These are phyloP conservation scores for Microthyrium microscopicum DNA, from an alignment of 2,329 filamentous ascomycete species.

Conservation along the genomic window DNA sequence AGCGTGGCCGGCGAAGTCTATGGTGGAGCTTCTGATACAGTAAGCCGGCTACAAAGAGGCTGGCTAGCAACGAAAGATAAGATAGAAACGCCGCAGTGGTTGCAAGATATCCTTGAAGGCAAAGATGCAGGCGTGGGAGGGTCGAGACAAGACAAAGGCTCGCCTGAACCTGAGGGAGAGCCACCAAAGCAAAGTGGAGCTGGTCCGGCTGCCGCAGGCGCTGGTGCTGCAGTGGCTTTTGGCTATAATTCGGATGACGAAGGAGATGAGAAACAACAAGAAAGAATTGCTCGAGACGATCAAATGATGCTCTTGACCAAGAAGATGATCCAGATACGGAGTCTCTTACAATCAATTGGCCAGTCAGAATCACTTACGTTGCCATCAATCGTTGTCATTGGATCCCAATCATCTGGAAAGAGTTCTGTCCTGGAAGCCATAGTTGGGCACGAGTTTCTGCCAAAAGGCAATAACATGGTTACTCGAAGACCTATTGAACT, in stretches of 20 bases:
- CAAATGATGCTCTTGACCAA: slow-evolving; percentile 99
- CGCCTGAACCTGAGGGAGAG: slow-evolving; percentile 23
- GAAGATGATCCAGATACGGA: slow-evolving; percentile 98
- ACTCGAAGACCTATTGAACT: slow-evolving; percentile 90
- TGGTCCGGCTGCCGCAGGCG: slow-evolving; percentile 41
- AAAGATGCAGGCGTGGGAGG: slow-evolving; percentile 18
- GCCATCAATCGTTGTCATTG: slow-evolving; percentile 97
- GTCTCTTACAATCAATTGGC: slow-evolving; percentile 76
- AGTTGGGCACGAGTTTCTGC: slow-evolving; percentile 92
- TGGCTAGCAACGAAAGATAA: slow-evolving; percentile 74
- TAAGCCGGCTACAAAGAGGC: slow-evolving; percentile 60
- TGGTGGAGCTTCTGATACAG: slow-evolving; percentile 55
- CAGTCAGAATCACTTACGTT: slow-evolving; percentile 78
- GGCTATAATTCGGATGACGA: slow-evolving; percentile 53
- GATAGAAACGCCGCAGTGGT: slow-evolving; percentile 55
- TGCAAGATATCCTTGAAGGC: slow-evolving; percentile 49
- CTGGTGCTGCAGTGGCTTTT: slow-evolving; percentile 59
- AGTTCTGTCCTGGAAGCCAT: slow-evolving; percentile 94
- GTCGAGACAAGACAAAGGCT: slow-evolving; percentile 17
- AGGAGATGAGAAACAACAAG: slow-evolving; percentile 43
- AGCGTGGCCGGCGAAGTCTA: slow-evolving; percentile 54
- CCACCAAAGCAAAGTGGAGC: slow-evolving; percentile 38
- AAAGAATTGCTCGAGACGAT: slow-evolving; percentile 67
- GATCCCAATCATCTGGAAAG: slow-evolving; percentile 95
- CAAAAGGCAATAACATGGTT: slow-evolving; percentile 98